Percentiles rank a stretch among this genome's conserved stretches.
Evolutionary conservation across 345 rosid species (phyloP).

Genomic region (Citrus trifoliata): DNA sequence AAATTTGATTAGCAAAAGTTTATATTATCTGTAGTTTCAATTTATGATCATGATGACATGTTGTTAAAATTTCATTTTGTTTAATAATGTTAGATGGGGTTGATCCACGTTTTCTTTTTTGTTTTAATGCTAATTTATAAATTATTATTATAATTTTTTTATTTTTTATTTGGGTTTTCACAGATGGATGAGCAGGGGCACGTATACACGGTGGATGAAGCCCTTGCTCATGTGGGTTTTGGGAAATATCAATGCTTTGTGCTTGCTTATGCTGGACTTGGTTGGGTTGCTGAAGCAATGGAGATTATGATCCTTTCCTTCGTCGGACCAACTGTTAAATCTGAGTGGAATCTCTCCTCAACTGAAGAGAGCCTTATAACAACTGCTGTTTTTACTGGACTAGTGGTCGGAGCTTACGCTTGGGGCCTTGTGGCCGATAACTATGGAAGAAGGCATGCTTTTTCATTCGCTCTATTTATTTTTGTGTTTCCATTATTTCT

Average conservation of each 20-base stretch:
- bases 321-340: slow-evolving; percentile 38
- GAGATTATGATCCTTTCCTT: slow-evolving; percentile 55
- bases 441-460: slow-evolving; percentile 37
- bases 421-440: slow-evolving; percentile 49
- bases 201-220: slow-evolving; percentile 40
- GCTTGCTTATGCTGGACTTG: slow-evolving; percentile 45
- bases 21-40: no score
- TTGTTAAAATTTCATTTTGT: no score
- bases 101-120: no score
- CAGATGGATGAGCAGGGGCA: slow-evolving; percentile 18
- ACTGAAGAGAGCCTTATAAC: slow-evolving; percentile 35
- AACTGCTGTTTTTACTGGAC: slow-evolving; percentile 40
- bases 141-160: no score
- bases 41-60: no score
- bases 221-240: slow-evolving; percentile 29
- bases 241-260: slow-evolving; percentile 40
- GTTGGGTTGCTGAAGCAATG: slow-evolving; percentile 47
- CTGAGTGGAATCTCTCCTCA: slow-evolving; percentile 41
- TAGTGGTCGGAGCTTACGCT: slow-evolving; percentile 47
- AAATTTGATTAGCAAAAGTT: no score
- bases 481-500: no score
- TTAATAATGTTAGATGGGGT: no score
- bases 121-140: no score
- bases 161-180: neutral
- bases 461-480: no score